These are phyloP conservation scores for Cytospora chrysosperma DNA, from an alignment of 2,329 filamentous ascomycete genomes.

Conservation along the genomic window DNA sequence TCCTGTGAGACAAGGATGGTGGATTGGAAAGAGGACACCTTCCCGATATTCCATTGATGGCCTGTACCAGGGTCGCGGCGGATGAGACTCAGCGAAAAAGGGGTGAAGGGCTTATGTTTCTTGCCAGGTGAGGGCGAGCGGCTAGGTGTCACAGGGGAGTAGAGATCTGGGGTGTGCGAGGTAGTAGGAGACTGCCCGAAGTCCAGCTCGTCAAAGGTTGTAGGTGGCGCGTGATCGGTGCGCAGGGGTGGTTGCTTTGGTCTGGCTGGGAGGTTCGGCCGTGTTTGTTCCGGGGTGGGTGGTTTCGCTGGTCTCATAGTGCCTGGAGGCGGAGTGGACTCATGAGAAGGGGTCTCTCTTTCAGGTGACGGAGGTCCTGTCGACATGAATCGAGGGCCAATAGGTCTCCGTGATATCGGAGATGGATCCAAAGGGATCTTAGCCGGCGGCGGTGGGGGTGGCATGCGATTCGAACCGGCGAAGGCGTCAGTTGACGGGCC, in stretches of 20 bases:
- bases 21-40: conserved; percentile 55
- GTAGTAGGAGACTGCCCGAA: not conserved
- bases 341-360: conserved; percentile 3
- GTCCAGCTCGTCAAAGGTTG: conserved; percentile 15
- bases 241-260: not conserved
- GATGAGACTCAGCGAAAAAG: conserved; percentile 63
- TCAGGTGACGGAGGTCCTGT: conserved; percentile 3
- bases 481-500: not conserved
- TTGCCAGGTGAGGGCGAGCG: conserved; percentile 42
- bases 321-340: not conserved
- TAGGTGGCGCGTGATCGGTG: not conserved
- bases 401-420: conserved; percentile 22
- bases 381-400: conserved; percentile 23
- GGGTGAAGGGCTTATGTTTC: conserved; percentile 35
- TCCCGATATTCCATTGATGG: conserved; percentile 74
- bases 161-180: not conserved
- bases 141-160: conserved; percentile 18
- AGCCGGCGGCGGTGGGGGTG: conserved; percentile 5
- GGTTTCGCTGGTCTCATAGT: conserved; percentile 1
- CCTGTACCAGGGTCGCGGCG: conserved; percentile 69
- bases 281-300: not conserved
- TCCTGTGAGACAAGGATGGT: conserved; percentile 35
- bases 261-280: conserved; percentile 1
- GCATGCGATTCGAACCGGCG: not conserved
- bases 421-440: not conserved